Conservation (phyloP, 2,329 filamentous ascomycete genomes). For the Neopestalotiopsis sp. region DNA sequence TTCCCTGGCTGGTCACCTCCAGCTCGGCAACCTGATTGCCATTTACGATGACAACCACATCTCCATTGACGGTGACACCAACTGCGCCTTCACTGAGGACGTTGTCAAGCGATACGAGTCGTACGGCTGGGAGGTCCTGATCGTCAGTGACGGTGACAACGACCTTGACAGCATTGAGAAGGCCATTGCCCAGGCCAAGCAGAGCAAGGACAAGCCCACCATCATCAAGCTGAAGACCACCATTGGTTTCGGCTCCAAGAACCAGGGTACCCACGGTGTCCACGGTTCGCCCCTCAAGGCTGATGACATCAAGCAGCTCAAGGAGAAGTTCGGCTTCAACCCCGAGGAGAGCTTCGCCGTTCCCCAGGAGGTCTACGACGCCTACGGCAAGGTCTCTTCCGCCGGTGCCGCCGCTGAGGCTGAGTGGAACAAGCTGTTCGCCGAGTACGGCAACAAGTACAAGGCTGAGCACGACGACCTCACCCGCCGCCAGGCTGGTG, state of each 20-base stretch:
- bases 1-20: conserved; percentile 91
- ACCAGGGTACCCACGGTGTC: conserved; percentile 92
- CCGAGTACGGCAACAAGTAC: conserved; percentile 83
- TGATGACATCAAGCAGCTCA: conserved; percentile 92
- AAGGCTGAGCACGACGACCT: conserved; percentile 82
- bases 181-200: conserved; percentile 83
- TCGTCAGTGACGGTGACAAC: conserved; percentile 85
- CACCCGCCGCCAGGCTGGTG: conserved; percentile 76
- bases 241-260: conserved; percentile 93
- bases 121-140: conserved; percentile 93
- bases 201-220: conserved; percentile 94
- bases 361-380: conserved; percentile 91
- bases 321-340: conserved; percentile 95
- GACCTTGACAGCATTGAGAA: conserved; percentile 88
- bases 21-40: conserved; percentile 96
- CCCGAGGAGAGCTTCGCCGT: conserved; percentile 92
- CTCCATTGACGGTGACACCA: conserved; percentile 92
- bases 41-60: conserved; percentile 99
- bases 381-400: conserved; percentile 83
- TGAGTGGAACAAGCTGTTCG: conserved; percentile 93
- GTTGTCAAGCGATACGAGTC: conserved; percentile 93
- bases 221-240: conserved; percentile 97
- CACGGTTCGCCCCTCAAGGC: conserved; percentile 96
- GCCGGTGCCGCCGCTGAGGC: conserved; percentile 88
- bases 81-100: conserved; percentile 96